These are phyloP conservation scores for Fusarium verrucosum DNA, from an alignment of 2,329 filamentous ascomycete species.

Conservation along the genomic window DNA sequence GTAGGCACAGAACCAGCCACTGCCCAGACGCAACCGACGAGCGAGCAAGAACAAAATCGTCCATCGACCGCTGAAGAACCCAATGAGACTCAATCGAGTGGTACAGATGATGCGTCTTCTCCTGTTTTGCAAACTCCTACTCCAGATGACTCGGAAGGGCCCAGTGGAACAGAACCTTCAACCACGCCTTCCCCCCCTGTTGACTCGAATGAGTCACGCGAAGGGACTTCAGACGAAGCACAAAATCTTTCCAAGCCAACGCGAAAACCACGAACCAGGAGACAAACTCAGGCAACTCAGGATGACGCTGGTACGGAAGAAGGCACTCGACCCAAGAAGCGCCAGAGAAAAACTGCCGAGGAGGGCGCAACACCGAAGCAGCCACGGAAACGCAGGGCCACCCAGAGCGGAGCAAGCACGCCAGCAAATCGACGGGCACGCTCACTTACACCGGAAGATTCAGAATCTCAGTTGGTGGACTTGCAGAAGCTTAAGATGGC, in stretches of 20 bases:
- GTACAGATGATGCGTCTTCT: background rate
- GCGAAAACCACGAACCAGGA: conserved; percentile 34
- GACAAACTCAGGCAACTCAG: conserved; percentile 20
- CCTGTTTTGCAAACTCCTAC: conserved; percentile 21
- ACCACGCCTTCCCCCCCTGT: conserved; percentile 19
- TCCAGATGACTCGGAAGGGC: conserved; percentile 24
- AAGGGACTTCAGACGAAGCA: conserved; percentile 14
- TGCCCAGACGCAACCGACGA: conserved; percentile 8
- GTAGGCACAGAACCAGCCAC: background rate
- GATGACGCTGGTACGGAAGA: conserved; percentile 31
- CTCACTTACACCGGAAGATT: conserved; percentile 69
- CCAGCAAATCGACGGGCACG: conserved; percentile 52
- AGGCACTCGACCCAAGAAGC: conserved; percentile 46
- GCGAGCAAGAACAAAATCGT: conserved; percentile 13
- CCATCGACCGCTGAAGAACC: background rate
- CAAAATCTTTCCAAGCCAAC: conserved; percentile 12
- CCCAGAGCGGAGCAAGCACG: conserved; percentile 39
- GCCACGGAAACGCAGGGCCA: conserved; percentile 44
- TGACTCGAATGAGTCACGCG: conserved; percentile 14
- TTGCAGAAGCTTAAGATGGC: conserved; percentile 74
- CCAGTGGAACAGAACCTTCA: conserved; percentile 24
- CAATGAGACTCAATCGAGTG: background rate
- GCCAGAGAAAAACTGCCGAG: conserved; percentile 46
- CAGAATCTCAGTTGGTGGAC: conserved; percentile 71
- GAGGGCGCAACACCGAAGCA: conserved; percentile 32